phyloP scores from a whole-genome alignment of 257 asterid species.

The Eucommia ulmoides region DNA sequence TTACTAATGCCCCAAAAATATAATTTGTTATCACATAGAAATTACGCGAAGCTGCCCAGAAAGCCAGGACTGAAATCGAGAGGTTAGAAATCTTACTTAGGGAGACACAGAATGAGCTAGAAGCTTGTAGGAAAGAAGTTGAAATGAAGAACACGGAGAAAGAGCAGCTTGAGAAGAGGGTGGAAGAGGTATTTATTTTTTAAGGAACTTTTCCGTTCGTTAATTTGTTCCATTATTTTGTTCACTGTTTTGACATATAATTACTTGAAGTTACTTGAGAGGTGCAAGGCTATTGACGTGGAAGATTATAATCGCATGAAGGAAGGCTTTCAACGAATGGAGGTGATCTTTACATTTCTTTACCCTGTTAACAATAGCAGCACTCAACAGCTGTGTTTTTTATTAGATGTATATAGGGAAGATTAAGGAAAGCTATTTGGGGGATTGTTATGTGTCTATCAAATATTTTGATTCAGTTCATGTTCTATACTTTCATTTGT shows the following conservation, averaged over 20 bases:
- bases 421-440: too few species aligned
- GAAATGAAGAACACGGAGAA: slow-evolving; percentile 43
- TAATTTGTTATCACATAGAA: slow-evolving; percentile 18
- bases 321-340: slow-evolving; percentile 54
- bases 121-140: slow-evolving; percentile 46
- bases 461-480: too few species aligned
- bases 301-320: slow-evolving; percentile 58
- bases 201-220: not conserved
- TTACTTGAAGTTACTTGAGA: slow-evolving; percentile 37
- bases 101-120: slow-evolving; percentile 46
- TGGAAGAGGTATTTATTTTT: slow-evolving; percentile 27
- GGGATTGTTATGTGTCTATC: too few species aligned
- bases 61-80: slow-evolving; percentile 43
- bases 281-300: slow-evolving; percentile 41
- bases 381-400: too few species aligned
- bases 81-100: slow-evolving; percentile 39
- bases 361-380: not conserved
- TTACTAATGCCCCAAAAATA: not conserved
- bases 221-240: not conserved
- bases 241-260: not conserved
- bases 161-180: slow-evolving; percentile 39
- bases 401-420: too few species aligned
- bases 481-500: too few species aligned
- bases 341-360: slow-evolving; percentile 10
- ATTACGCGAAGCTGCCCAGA: slow-evolving; percentile 59